phyloP scores from a whole-genome alignment of 768 basidiomycete genomes.

The Boletus insuetus region DNA sequence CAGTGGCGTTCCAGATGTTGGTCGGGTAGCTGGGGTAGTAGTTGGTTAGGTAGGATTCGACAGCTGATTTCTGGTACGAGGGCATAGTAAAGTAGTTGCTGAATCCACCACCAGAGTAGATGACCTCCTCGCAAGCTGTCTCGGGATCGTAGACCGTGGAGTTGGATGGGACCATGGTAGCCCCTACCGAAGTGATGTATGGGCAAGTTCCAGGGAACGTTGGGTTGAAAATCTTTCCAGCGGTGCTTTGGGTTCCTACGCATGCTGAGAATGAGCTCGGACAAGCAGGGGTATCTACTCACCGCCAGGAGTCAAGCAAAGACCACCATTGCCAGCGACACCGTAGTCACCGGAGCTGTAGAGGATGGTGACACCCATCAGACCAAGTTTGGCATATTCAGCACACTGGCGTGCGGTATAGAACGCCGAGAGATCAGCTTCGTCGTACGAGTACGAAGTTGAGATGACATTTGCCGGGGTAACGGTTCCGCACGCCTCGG shows the following conservation, averaged over 20 bases:
- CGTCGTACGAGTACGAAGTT: slow-evolving; percentile 39
- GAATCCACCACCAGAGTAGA: slow-evolving; percentile 44
- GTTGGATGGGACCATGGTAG: slow-evolving; percentile 42
- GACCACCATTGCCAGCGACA: slow-evolving; percentile 35
- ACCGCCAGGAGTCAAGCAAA: background rate
- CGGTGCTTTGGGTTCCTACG: slow-evolving; percentile 22
- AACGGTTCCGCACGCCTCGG: slow-evolving; percentile 38
- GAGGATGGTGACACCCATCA: slow-evolving; percentile 41
- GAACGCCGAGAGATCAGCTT: slow-evolving; percentile 33
- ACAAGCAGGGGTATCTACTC: no score
- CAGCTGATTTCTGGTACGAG: slow-evolving; percentile 37
- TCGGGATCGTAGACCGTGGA: slow-evolving; percentile 45
- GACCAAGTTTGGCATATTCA: slow-evolving; percentile 46
- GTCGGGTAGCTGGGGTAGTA: slow-evolving; percentile 25
- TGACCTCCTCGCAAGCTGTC: slow-evolving; percentile 41
- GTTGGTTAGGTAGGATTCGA: slow-evolving; percentile 31
- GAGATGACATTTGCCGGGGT: slow-evolving; percentile 39
- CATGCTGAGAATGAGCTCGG: no score
- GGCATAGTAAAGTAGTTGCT: slow-evolving; percentile 43
- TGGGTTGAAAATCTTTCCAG: slow-evolving; percentile 53
- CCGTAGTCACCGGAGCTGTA: slow-evolving; percentile 46
- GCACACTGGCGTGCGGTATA: slow-evolving; percentile 42
- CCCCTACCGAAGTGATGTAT: slow-evolving; percentile 50
- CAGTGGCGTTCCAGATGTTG: slow-evolving; percentile 29
- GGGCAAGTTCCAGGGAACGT: slow-evolving; percentile 48